Evolutionary conservation across 306 rosid species (phyloP).

Genomic region (Alnus rubra): DNA sequence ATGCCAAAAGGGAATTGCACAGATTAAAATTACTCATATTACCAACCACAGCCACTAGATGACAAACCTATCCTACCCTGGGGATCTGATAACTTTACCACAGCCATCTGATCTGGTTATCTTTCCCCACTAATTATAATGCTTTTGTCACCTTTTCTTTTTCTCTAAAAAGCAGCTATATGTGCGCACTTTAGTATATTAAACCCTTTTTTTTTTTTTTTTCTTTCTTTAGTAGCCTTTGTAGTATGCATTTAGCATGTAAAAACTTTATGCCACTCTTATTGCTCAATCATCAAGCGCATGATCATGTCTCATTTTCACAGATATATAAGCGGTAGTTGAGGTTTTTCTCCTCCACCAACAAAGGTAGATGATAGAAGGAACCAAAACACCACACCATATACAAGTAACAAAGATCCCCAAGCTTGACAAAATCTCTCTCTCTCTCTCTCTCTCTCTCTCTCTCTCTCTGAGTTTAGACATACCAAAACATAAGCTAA

Average conservation of each 20-base stretch:
- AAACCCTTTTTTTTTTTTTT: not conserved
- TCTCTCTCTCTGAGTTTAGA: not conserved
- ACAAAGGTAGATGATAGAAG: slow-evolving; percentile 24
- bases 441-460: slow-evolving; percentile 1
- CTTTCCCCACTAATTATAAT: not conserved
- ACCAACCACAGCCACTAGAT: not conserved
- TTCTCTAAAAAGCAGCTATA: not conserved
- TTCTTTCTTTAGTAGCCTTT: slow-evolving; percentile 33
- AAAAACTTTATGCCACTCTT: slow-evolving; percentile 22
- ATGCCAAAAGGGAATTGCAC: slow-evolving; percentile 13
- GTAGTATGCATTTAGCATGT: not conserved
- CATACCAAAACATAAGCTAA: not conserved
- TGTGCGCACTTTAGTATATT: slow-evolving; percentile 27
- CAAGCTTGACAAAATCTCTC: not conserved
- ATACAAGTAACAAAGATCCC: not conserved
- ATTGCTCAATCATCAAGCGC: slow-evolving; percentile 44
- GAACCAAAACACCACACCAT: not conserved
- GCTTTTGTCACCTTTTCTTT: not conserved
- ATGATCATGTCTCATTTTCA: slow-evolving; percentile 23
- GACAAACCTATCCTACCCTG: slow-evolving; percentile 6
- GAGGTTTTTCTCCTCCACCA: slow-evolving; percentile 12
- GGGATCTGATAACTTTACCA: slow-evolving; percentile 16
- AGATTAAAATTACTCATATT: not conserved
- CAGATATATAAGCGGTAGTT: slow-evolving; percentile 12
- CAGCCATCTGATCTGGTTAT: not conserved